Percentiles rank a stretch among this genome's conserved stretches.
Conservation (phyloP, 306 rosid species). For the Dalbergia cochinchinensis region DNA sequence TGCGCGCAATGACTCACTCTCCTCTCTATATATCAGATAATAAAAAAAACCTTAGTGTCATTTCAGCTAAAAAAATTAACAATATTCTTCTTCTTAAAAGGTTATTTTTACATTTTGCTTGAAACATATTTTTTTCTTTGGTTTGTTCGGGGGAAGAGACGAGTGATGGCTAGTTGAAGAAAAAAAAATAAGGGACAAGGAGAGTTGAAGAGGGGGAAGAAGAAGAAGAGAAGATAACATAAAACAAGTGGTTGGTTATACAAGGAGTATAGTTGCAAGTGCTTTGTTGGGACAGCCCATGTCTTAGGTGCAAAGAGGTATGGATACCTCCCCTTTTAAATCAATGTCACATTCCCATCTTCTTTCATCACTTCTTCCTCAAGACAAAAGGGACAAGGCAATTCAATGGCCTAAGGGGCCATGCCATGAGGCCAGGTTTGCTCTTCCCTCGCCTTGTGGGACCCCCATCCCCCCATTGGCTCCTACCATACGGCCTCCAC, state of each 20-base stretch:
- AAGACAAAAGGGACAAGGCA: slow-evolving; percentile 61
- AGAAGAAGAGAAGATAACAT: background rate
- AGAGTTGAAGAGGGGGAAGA: background rate
- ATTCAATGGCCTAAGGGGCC: slow-evolving; percentile 65
- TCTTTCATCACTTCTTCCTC: slow-evolving; percentile 25
- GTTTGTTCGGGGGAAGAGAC: background rate
- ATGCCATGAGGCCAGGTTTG: slow-evolving; percentile 57
- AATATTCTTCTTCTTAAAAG: background rate
- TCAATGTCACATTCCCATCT: slow-evolving; percentile 53
- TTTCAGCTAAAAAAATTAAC: background rate
- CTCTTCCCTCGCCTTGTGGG: slow-evolving; percentile 39
- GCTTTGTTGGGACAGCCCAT: slow-evolving; percentile 57
- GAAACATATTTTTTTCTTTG: background rate
- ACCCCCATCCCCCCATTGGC: slow-evolving; percentile 38
- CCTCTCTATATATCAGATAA: no score
- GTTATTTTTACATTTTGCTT: background rate
- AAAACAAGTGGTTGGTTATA: slow-evolving; percentile 40
- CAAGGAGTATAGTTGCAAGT: slow-evolving; percentile 21
- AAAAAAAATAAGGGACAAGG: slow-evolving; percentile 12
- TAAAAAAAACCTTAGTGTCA: no score
- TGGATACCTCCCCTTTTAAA: slow-evolving; percentile 48
- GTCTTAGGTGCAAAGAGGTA: slow-evolving; percentile 57
- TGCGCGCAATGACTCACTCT: no score
- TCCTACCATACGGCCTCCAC: slow-evolving; percentile 51
- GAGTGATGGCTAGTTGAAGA: background rate